Evolutionary conservation across 148 eudicot genomes (phyloP), one percentile per base, ranked within the genome.

Genomic region (Persicaria tinctoria): DNA sequence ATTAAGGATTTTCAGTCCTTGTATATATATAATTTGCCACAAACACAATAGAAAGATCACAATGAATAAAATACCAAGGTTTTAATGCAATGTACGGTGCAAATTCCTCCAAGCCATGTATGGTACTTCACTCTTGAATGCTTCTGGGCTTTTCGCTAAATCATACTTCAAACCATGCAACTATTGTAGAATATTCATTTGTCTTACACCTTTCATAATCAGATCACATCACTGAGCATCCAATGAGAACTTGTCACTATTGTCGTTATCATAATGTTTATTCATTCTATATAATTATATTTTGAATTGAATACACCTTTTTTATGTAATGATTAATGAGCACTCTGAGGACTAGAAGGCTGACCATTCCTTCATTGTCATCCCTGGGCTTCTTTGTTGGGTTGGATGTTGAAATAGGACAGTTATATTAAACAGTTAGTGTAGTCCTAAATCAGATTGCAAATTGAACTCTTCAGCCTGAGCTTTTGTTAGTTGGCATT

Each of bases 101-200:
- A 93, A 81, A 93, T 91, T 75, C 98, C 98, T 69, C 98, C 97
- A 16, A 91, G 97, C 81, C 98, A 93, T 89, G 98, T 93, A 91
- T 75, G 79, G 47, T 66, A 66, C 17, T 41, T 66, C 16, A 38
- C n/a, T 66, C 17, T 66, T 5, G 47, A 12, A 38, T 66, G 11
- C 47, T 66, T 66, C 17, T 66, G 38, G 69, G 46, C 69, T 64
- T 64, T 46, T 64, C 10, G 69, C 69, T 41, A 13, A 41, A 41
- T 41, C 46, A 66, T 41, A 38, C 70, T 23, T 32, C 46, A 62
- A 62, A 8, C 45, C 68, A 62, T 9, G 20, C 62, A 56, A 10
- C 62, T 17, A 2, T 14, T 62, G 4, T 66, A 38, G 47, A 44
- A 63, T 12, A 11, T 38, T 66, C 70, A 66, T 4, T 66, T 66